Base-by-base conservation (phyloP, 495 filamentous ascomycete species). In the Hypoxylon fuscum region DNA sequence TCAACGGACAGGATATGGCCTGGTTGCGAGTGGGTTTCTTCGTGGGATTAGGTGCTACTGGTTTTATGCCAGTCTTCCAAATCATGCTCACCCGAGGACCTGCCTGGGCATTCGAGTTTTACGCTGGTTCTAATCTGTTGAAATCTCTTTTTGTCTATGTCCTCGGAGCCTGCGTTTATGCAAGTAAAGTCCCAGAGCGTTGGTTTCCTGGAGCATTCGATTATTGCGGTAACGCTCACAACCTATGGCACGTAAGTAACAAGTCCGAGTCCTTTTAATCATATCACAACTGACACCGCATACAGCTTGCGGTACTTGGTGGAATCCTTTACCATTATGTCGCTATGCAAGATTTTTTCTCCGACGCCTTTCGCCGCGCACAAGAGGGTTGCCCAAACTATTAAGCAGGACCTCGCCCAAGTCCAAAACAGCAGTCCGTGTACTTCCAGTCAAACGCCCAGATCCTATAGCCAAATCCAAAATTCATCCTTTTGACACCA, bases 321-420 rank as follows among this genome's bases (percentile, higher is more conserved):
- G 95, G 95, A n/a, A 99, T 99, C 43, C 74, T 98, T 5, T 98
- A 94, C 72, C 95, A 99, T 76, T 99, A 97, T 72, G 79, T 81
- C 20, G 95, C 95, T 20, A 98, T 99, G 95, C 91, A 97, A 69
- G 85, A 92, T 42, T 92, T 99, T 68, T 99, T 99, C 66, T 78
- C 89, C 0, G 79, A 81, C 37, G 95, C 95, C n/a, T 97, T 97
- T 76, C 70, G 77, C 56, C 80, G 92, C 42, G 92, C 89, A 25
- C 65, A 79, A 63, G 75, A 72, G 22, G 81, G 78, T 17, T 85
- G 83, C 71, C 72, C 75, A 34, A 55, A 68, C 21, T 81, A 78
- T 62, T 81, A 65, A 72, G 23, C n/a, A 34, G 5, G 25, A 4
- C 56, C 10, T 21, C n/a, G 11, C 34, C 5, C 35, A 18, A 18